Evolutionary conservation across 352 stramenopile species (phyloP), one percentile per base, ranked within the genome.

Genomic region (Globisporangium middletonii): DNA sequence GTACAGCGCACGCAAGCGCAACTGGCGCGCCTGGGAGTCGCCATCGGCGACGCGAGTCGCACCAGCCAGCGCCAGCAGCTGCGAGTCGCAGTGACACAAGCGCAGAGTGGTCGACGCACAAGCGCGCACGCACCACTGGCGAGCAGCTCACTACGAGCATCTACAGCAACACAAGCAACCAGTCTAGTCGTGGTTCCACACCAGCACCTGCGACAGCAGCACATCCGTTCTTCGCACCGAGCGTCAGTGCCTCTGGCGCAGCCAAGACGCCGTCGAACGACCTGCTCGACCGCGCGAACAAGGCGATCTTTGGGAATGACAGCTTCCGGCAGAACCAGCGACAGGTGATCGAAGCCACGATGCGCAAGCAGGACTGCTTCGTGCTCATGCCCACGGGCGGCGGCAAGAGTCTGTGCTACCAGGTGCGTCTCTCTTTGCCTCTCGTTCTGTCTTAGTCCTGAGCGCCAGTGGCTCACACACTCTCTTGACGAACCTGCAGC

Each of bases 311-410:
- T 50, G 77, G 80, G 7, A 92, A 92, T 60, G 50, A 70, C 47
- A 59, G 64, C 26, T 98, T 98, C 73, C 80, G 95, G 30, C 78
- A 87, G 60, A 89, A 97, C 72, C 95, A 98, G 80, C 65, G 87
- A 12, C 64, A 88, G 47, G 93, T 98, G 45, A 96, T 98, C 27
- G 82, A 98, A 61, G 73, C 79, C 18, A 98, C 93, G 30, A 85
- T 98, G 61, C 71, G 68, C 35, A 81, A 82, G 26, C 63, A 96
- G 46, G 92, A 98, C 76, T 89, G 74, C 46, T 98, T 98, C 68
- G 87, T 97, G 57, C 75, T 98, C 41, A 98, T 98, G 94, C 86
- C 90, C 50, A 98, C 94, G 23, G 88, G 87, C 49, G 87, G 86
- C n/a, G 87, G 87, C 61, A 96, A 95, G 67, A 93, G 82, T 62